Base-by-base conservation (phyloP, 495 filamentous ascomycete species). In the Beverwykella pulmonaria region DNA sequence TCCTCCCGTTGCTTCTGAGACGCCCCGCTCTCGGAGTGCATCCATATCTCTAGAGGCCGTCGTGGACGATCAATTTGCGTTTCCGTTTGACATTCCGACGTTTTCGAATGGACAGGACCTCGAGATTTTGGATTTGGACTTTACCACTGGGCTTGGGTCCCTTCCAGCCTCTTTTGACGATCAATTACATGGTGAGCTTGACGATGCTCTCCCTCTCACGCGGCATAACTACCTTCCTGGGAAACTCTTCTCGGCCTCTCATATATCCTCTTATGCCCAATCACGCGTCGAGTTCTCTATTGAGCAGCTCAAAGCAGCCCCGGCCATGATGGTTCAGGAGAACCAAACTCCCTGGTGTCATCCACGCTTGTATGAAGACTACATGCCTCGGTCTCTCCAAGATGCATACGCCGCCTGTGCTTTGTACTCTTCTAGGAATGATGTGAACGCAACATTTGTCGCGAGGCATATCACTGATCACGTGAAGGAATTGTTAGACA, bases 341-440 rank as follows among this genome's bases (percentile, higher is more conserved):
- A 81, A 77, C 46, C 74, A 75, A 55, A 83, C 79, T 0, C 79
- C 79, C 0, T 85, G 82, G 82, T 77, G 75, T 59, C 82, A 85
- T 65, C 75, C 71, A 0, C 69, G 75, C 15, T 71, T 85, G 0
- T 84, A 84, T 59, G 69, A 73, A 41, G 74, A 77, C 17, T 53
- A 71, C 7, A 83, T 84, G 81, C 83, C 83, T 0, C 64, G 68
- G 20, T 74, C 63, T 2, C 77, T 85, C 68, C 78, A 84, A 74
- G 83, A 84, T 65, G 82, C 81, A 0, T 76, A 78, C 61, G 70
- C 79, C 0, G 77, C 78, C 36, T 83, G 81, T 68, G 81, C 81
- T 4, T 70, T 85, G 1, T 79, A 82, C 64, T 75, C 82, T 27
- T 75, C 79, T 47, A 82, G 81, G 47, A 83, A 79, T 69, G 57